Evolutionary conservation across 2,329 filamentous ascomycete genomes (phyloP).

Genomic region (Dactylellina cionopaga): DNA sequence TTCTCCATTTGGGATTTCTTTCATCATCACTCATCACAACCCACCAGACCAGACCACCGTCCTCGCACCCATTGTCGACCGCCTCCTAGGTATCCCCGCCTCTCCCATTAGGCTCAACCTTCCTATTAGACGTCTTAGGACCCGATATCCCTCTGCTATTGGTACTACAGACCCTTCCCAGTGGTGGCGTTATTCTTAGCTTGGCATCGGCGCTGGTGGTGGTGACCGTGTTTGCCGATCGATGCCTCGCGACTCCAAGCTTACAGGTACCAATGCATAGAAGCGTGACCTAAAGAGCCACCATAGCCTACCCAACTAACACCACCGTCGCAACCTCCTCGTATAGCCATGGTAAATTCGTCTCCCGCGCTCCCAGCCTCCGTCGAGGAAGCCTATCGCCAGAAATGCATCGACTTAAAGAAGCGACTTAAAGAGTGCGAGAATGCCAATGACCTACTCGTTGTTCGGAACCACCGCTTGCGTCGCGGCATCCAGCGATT

Average conservation of each 20-base stretch:
- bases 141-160: conserved; percentile 10
- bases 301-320: not conserved
- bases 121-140: conserved; percentile 4
- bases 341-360: conserved; percentile 50
- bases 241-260: conserved; percentile 51
- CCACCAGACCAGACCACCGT: conserved; percentile 26
- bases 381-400: conserved; percentile 93
- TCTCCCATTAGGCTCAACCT: conserved; percentile 1
- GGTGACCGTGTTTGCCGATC: conserved; percentile 52
- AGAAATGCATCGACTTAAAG: conserved; percentile 95
- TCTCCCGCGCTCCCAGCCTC: conserved; percentile 77
- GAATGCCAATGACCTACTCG: conserved; percentile 84
- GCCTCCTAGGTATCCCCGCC: not conserved
- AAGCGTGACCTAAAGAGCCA: conserved; percentile 5
- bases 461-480: conserved; percentile 79
- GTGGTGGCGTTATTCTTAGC: conserved; percentile 12
- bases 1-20: conserved; percentile 30
- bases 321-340: not conserved
- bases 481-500: conserved; percentile 90
- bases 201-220: conserved; percentile 18
- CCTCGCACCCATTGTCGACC: not conserved
- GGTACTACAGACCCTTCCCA: not conserved
- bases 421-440: conserved; percentile 91
- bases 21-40: conserved; percentile 35
- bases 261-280: conserved; percentile 26